A percentile compares a stretch with the other conserved stretches of the same genome.
Conservation (phyloP, 2,329 filamentous ascomycete species). For the Rhynchosporium secalis region DNA sequence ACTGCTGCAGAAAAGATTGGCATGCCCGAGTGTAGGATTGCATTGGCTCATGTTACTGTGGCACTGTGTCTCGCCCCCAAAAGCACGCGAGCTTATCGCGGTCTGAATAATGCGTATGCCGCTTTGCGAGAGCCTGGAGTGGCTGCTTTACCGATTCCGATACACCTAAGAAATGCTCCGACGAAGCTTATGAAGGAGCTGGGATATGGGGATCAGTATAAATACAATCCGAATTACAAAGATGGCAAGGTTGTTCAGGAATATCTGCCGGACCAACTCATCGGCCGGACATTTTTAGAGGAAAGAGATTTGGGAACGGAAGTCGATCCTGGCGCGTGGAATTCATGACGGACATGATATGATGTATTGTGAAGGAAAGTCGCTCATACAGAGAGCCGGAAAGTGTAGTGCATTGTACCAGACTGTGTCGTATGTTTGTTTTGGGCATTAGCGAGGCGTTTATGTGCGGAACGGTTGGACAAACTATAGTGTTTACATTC, state of each 20-base stretch:
- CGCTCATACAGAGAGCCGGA: not conserved
- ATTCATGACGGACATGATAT: too few species aligned
- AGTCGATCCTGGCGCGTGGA: conserved; percentile 59
- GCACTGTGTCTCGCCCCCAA: conserved; percentile 81
- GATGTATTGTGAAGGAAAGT: too few species aligned
- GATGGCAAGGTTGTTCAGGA: conserved; percentile 82
- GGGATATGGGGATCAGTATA: conserved; percentile 88
- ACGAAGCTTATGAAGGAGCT: conserved; percentile 91
- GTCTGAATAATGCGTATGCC: conserved; percentile 74
- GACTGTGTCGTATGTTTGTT: not conserved
- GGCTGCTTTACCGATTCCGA: conserved; percentile 76
- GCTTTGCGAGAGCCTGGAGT: conserved; percentile 81
- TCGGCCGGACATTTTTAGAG: conserved; percentile 74
- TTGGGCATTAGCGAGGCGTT: conserved; percentile 24
- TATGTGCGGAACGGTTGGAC: conserved; percentile 12
- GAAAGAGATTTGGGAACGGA: conserved; percentile 76
- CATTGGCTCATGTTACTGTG: conserved; percentile 82
- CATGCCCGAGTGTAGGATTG: conserved; percentile 91
- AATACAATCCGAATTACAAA: conserved; percentile 90
- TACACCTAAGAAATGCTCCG: conserved; percentile 89
- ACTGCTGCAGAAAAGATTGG: conserved; percentile 90
- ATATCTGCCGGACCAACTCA: conserved; percentile 79
- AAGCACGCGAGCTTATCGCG: conserved; percentile 83
- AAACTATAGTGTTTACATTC: conserved; percentile 9
- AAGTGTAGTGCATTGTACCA: not conserved